Conservation (phyloP, 371 early-diverging fungal species). For the Mortierella sp. region DNA sequence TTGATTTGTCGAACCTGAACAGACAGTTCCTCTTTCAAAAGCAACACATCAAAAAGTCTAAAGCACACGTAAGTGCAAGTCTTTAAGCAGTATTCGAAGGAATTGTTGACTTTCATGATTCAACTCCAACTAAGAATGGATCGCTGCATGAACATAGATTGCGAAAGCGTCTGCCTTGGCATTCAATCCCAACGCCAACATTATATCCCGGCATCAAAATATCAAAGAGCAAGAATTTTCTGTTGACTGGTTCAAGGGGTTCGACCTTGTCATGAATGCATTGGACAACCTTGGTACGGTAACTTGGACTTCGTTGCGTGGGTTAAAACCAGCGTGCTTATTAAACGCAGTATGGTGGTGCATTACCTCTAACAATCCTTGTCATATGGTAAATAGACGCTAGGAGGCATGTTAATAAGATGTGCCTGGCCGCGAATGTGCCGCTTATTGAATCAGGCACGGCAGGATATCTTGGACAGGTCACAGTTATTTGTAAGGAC, state of each 20-base stretch:
- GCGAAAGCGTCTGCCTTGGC: slow-evolving; percentile 81
- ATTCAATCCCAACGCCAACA: slow-evolving; percentile 86
- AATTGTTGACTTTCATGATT: no score
- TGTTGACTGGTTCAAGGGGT: slow-evolving; percentile 90
- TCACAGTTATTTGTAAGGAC: slow-evolving; percentile 84
- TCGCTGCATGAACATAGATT: slow-evolving; percentile 62
- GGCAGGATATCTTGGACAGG: slow-evolving; percentile 97
- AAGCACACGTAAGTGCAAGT: slow-evolving; percentile 76
- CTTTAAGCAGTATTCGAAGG: neutral
- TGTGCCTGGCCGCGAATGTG: slow-evolving; percentile 92
- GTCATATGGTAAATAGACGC: slow-evolving; percentile 73
- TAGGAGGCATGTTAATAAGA: slow-evolving; percentile 94
- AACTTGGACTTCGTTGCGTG: slow-evolving; percentile 19
- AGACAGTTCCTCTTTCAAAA: slow-evolving; percentile 98
- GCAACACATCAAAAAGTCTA: slow-evolving; percentile 93
- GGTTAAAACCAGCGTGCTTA: neutral
- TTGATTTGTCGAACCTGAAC: slow-evolving; percentile 98
- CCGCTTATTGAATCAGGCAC: slow-evolving; percentile 98
- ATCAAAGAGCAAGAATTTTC: slow-evolving; percentile 87
- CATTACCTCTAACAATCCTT: slow-evolving; percentile 20
- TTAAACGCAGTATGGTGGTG: no score
- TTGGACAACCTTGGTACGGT: slow-evolving; percentile 95
- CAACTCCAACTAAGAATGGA: neutral
- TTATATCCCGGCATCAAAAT: slow-evolving; percentile 84
- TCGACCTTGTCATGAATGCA: slow-evolving; percentile 97